These are phyloP conservation scores for Clonostachys rosea DNA, from an alignment of 2,329 filamentous ascomycete species.

Conservation along the genomic window DNA sequence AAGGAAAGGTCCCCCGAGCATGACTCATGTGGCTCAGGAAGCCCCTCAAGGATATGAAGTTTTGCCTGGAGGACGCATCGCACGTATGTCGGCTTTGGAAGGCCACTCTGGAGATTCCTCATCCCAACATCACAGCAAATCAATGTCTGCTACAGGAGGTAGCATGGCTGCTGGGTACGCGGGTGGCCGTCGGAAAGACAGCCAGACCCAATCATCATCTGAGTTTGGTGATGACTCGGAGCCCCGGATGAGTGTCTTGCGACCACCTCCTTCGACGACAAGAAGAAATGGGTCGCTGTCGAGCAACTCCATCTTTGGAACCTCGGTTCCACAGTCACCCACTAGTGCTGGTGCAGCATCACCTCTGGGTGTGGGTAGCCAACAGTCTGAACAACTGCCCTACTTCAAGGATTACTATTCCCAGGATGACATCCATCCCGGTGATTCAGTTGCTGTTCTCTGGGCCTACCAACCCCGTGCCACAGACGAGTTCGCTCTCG, in stretches of 20 bases:
- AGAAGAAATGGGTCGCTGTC: conserved; percentile 87
- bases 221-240: conserved; percentile 71
- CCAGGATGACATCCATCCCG: conserved; percentile 88
- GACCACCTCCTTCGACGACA: conserved; percentile 51
- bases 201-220: conserved; percentile 61
- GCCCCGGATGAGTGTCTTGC: conserved; percentile 47
- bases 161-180: conserved; percentile 41
- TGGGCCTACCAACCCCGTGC: conserved; percentile 98
- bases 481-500: conserved; percentile 86
- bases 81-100: conserved; percentile 92
- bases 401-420: conserved; percentile 99
- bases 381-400: conserved; percentile 90
- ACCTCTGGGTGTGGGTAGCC: conserved; percentile 75
- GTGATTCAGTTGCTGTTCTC: conserved; percentile 82
- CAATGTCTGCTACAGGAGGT: conserved; percentile 10
- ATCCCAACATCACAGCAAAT: conserved; percentile 37
- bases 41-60: conserved; percentile 60
- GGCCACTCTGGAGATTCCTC: conserved; percentile 62
- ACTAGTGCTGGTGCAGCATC: conserved; percentile 69
- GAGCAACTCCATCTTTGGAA: conserved; percentile 71
- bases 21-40: conserved; percentile 19
- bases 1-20: conserved; percentile 40
- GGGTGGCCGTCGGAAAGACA: conserved; percentile 35
- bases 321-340: conserved; percentile 70
- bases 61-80: conserved; percentile 82